Evolutionary conservation across 768 basidiomycete species (phyloP), one percentile per base, ranked within the genome.

Genomic region (Cystobasidium tubakii): DNA sequence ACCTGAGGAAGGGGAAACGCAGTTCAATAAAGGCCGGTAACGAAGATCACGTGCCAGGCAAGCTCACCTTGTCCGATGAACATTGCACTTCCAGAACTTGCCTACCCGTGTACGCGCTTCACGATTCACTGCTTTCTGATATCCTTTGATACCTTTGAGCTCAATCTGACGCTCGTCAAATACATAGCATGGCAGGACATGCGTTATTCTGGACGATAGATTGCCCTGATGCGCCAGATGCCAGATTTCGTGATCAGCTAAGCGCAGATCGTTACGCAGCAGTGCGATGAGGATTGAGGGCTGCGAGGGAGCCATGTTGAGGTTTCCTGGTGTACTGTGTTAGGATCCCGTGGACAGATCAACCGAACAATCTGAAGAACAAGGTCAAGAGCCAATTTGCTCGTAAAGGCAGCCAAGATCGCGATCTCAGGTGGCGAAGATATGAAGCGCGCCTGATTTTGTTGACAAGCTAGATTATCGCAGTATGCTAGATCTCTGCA

Each of bases 131-230:
- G 66, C 66, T 31, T 69, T 69, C 42, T 74, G 27, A 29, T 77
- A 80, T 0, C 77, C 78, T 1, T 81, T 79, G 1, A 84, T 64
- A 1, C 76, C 78, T 0, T 79, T 77, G 2, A 83, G 75, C 73
- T 83, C 83, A 57, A 83, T 71, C 63, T 80, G 79, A 9, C 82
- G 79, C 39, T 82, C 81, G 67, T 83, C 81, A 53, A 83, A 82
- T 25, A 84, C 82, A 76, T 81, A 83, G 55, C 84, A 62, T 0
- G 84, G 84, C 1, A 84, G 77, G 75, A 83, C 81, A 66, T 83
- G 81, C 19, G 81, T 82, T 44, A 81, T 60, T 15, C 50, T 27
- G 75, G 29, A 78, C 75, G 25, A 75, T 75, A 33, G 77, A 73
- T 2, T 71, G 42, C 1, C 62, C 15, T 73, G 53, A 62, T 79